A percentile compares a stretch with the other conserved stretches of the same genome.
phyloP scores from a whole-genome alignment of 2,329 filamentous ascomycete genomes.

The Ambrosiella cleistominuta region DNA sequence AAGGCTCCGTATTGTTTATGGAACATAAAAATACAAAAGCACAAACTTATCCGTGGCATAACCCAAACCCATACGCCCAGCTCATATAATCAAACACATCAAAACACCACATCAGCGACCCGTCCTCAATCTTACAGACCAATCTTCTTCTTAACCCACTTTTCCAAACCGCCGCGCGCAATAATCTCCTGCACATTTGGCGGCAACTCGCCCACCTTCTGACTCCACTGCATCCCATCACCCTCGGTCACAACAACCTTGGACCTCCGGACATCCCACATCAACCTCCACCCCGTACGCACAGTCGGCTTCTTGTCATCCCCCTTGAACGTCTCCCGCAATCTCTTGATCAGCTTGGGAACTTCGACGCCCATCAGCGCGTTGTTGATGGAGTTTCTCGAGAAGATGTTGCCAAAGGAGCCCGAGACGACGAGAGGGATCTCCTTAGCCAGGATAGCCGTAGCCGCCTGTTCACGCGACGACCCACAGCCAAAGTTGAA shows the following conservation, averaged over 20 bases:
- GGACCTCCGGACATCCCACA: conserved; percentile 62
- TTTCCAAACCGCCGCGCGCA: conserved; percentile 58
- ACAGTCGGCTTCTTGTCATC: conserved; percentile 41
- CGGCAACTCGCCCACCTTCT: conserved; percentile 69
- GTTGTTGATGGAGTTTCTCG: conserved; percentile 64
- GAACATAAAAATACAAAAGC: conserved; percentile 1
- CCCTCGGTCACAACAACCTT: conserved; percentile 56
- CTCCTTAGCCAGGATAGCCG: conserved; percentile 62
- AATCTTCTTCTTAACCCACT: conserved; percentile 64
- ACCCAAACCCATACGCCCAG: not conserved
- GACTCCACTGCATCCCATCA: conserved; percentile 51
- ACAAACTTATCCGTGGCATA: not conserved
- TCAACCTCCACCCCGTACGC: conserved; percentile 66
- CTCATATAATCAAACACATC: not conserved
- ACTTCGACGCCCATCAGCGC: conserved; percentile 56
- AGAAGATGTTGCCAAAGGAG: conserved; percentile 73
- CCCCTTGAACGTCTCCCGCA: conserved; percentile 30
- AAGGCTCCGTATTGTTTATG: not conserved
- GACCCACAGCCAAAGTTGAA: conserved; percentile 80
- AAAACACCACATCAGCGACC: not conserved
- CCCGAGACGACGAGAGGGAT: conserved; percentile 67
- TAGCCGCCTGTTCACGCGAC: conserved; percentile 74
- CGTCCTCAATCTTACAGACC: not conserved
- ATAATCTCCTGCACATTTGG: conserved; percentile 79
- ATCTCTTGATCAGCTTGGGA: conserved; percentile 44